Base-by-base conservation (phyloP, 495 filamentous ascomycete genomes). In the Coniosporium apollinis region DNA sequence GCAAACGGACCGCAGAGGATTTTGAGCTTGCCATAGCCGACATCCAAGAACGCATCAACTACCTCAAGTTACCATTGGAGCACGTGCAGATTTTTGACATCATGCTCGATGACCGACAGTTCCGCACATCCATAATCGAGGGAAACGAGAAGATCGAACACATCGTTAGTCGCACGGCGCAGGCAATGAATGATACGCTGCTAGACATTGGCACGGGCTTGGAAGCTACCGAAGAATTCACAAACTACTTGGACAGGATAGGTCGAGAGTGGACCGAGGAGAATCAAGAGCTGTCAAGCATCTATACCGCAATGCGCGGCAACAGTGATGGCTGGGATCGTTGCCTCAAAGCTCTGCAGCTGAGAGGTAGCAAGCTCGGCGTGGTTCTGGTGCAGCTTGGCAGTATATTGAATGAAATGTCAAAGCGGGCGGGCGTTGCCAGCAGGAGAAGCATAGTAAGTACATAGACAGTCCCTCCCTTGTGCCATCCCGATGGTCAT, bases 61-160 rank as follows among this genome's bases (percentile, higher is more conserved):
- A 79, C 48, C 63, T 97, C 34, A 80, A 75, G 43, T 52, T 96
- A 15, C 89, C 91, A 3, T 67, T 96, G 50, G 69, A 79, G 42
- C 87, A 93, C 47, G 65, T 80, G 5, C 55, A 66, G n/a, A 67
- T 82, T 5, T 97, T 97, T 46, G 83, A 93, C 52, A 64, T 67
- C 25, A 94, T 96, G 82, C 62, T 97, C 20, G 68, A 81, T 42
- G 81, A 93, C 45, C 72, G 75, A 32, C 68, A 67, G 32, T 96
- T 92, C 44, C 76, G 89, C 15, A 53, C 70, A 16, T 69, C 83
- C 36, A 82, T 96, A 28, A 59, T 93, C 15, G 69, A 76, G 30
- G 84, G 87, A 31, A 94, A 96, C 50, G 77, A 83, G 49, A 79
- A 78, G 52, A 92, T 97, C 38, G 82, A 93, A 48, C 77, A 84